These are phyloP conservation scores for Fusarium torulosum DNA, from an alignment of 2,329 filamentous ascomycete species.

Conservation along the genomic window DNA sequence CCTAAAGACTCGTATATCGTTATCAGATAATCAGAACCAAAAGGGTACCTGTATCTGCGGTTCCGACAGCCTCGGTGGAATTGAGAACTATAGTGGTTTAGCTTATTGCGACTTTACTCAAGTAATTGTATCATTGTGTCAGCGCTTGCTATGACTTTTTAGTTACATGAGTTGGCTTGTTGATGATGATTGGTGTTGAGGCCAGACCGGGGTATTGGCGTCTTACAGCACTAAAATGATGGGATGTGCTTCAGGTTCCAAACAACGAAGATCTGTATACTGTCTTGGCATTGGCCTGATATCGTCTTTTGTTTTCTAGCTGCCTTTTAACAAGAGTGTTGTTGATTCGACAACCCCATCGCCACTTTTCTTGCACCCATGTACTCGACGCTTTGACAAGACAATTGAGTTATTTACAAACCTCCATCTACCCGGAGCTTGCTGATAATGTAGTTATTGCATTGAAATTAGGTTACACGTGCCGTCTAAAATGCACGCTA, in stretches of 20 bases:
- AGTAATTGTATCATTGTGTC: constrained; percentile 1
- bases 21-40: neutral
- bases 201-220: neutral
- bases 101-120: neutral
- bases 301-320: neutral
- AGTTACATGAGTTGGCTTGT: no score
- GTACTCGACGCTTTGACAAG: neutral
- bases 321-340: no score
- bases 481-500: no score
- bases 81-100: neutral
- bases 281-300: neutral
- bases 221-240: neutral
- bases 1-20: neutral
- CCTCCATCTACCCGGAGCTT: constrained; percentile 3
- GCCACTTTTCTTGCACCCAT: no score
- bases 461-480: no score
- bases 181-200: neutral
- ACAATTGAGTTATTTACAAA: neutral
- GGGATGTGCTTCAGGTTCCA: neutral
- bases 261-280: neutral
- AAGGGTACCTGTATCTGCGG: neutral
- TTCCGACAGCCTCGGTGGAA: neutral
- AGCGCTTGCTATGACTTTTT: no score
- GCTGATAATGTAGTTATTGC: no score
- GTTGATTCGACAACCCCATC: no score